Evolutionary conservation across 2,329 filamentous ascomycete genomes (phyloP), one percentile per base, ranked within the genome.

Genomic region (Samsoniella hepiali): DNA sequence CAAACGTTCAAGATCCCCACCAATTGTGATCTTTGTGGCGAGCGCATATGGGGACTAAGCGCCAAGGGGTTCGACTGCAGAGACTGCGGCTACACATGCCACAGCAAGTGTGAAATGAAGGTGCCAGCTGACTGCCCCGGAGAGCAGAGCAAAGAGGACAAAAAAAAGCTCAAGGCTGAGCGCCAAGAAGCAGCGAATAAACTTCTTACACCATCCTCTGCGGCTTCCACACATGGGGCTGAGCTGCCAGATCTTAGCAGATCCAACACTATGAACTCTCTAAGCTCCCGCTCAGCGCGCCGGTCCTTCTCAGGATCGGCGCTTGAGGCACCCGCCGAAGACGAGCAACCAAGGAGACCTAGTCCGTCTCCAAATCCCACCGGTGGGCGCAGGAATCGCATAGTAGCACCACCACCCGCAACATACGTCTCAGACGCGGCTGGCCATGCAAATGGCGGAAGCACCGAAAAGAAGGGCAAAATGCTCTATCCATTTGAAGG

Each of bases 1-100:
- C 93, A 98, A 73, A 98, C 95, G 0, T 99, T 98, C 83, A 98
- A 98, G 76, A 97, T 99, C 65, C 96, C 96, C 0, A 99, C 95
- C 5, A 98, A 98, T 74, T 99, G 95, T 78, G 95, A 99, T 75
- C 83, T 97, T 13, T 99, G 95, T 70, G 93, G 93, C 22, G 95
- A 99, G 73, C 87, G 95, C 34, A 97, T 99, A 74, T 99, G 95
- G 95, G 95, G 95, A 0, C 77, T 99, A 47, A 96, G 92, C 36
- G 94, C 95, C 44, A 99, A 99, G 77, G 95, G 95, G 0, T 96
- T 97, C 72, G 93, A 96, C 74, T 99, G 95, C 72, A 87, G 90
- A 69, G 94, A 98, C 75, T 99, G 95, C 72, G 95, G 96, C 40
- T 99, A 97, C 77, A 97, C 93, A 2, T 99, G 95, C 73, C 95